Conservation (phyloP, 2,329 filamentous ascomycete genomes). For the Colletotrichum godetiae region DNA sequence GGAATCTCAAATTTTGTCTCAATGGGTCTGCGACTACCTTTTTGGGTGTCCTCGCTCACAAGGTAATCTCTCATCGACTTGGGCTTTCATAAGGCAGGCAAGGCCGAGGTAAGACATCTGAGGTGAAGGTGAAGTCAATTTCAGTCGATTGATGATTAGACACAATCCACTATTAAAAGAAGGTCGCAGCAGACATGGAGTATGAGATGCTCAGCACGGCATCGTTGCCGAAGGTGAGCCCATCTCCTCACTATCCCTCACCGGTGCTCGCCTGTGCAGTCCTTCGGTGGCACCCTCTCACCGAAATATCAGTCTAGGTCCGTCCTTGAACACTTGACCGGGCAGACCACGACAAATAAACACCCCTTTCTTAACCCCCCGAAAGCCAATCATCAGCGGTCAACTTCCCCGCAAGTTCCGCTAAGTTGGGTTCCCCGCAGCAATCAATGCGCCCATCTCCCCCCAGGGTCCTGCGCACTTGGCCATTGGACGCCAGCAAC, state of each 20-base stretch:
- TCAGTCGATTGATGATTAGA: too few species aligned
- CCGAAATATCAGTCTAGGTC: not conserved
- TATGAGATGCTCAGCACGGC: accelerated
- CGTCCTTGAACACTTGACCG: not conserved
- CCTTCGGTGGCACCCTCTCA: not conserved
- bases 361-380: not conserved
- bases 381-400: slow-evolving; percentile 7
- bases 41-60: too few species aligned
- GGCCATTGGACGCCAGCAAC: not conserved
- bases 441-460: slow-evolving; percentile 6
- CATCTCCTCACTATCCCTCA: too few species aligned
- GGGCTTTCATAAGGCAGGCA: too few species aligned
- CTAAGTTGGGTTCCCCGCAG: slow-evolving; percentile 27
- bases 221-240: too few species aligned
- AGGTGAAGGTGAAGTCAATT: too few species aligned
- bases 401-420: slow-evolving; percentile 20
- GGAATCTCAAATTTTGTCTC: too few species aligned
- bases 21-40: too few species aligned
- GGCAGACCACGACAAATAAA: not conserved
- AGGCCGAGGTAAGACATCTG: too few species aligned
- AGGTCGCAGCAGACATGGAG: too few species aligned
- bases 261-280: accelerated
- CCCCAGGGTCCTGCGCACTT: not conserved
- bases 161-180: too few species aligned
- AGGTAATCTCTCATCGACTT: too few species aligned